These are phyloP conservation scores for Talaromyces wortmannii DNA, from an alignment of 495 filamentous ascomycete species.

Conservation along the genomic window DNA sequence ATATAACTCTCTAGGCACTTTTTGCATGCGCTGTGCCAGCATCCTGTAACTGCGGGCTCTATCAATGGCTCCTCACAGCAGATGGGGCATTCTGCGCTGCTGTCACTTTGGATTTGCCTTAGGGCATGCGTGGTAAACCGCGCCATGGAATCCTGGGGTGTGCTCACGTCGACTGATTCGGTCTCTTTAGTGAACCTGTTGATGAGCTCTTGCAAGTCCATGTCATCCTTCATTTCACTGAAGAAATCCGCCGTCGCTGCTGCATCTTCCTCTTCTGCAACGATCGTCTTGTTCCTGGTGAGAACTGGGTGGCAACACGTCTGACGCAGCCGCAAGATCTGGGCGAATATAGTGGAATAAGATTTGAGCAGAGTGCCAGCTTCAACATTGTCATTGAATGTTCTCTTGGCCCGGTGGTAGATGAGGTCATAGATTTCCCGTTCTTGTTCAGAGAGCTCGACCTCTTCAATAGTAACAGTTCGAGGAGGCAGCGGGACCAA, in stretches of 20 bases:
- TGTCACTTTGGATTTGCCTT: slow-evolving; percentile 83
- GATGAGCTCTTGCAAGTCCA: slow-evolving; percentile 86
- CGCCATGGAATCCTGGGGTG: slow-evolving; percentile 19
- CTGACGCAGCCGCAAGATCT: slow-evolving; percentile 90
- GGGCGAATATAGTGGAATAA: slow-evolving; percentile 93
- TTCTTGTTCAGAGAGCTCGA: slow-evolving; percentile 78
- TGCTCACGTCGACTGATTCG: slow-evolving; percentile 45
- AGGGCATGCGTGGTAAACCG: slow-evolving; percentile 83
- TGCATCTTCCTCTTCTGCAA: slow-evolving; percentile 83
- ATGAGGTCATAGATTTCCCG: slow-evolving; percentile 89
- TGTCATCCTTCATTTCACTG: slow-evolving; percentile 84
- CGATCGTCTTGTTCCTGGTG: slow-evolving; percentile 74
- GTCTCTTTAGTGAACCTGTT: slow-evolving; percentile 69
- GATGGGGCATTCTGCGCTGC: slow-evolving; percentile 84
- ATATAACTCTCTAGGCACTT: slow-evolving; percentile 84
- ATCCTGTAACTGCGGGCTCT: slow-evolving; percentile 87
- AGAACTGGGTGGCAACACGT: slow-evolving; percentile 90
- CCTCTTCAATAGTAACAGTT: slow-evolving; percentile 71
- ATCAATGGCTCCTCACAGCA: slow-evolving; percentile 93
- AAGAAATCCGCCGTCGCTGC: slow-evolving; percentile 70
- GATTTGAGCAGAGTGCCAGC: slow-evolving; percentile 89
- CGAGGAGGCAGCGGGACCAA: slow-evolving; percentile 81
- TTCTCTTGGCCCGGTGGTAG: slow-evolving; percentile 71
- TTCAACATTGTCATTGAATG: slow-evolving; percentile 79
- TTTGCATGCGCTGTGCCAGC: slow-evolving; percentile 96